Conservation (phyloP, 2,329 filamentous ascomycete species). For the Chrysoporthe austroafricana region DNA sequence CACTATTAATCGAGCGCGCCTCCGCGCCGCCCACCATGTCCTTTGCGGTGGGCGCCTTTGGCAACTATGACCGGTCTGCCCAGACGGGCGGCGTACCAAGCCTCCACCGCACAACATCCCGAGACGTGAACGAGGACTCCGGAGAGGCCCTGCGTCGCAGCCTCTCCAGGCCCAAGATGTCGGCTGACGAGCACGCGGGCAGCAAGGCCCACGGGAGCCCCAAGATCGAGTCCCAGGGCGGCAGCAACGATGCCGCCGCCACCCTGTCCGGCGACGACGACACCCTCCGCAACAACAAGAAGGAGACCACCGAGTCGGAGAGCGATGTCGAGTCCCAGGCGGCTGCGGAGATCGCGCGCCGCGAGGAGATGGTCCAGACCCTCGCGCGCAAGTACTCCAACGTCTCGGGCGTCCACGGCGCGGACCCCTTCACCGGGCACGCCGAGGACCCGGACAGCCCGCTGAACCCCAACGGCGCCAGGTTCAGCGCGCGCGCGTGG, state of each 20-base stretch:
- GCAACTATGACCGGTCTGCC: slow-evolving; percentile 54
- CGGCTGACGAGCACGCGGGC: slow-evolving; percentile 27
- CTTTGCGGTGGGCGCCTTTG: slow-evolving; percentile 45
- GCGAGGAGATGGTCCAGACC: slow-evolving; percentile 57
- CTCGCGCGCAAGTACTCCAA: slow-evolving; percentile 60
- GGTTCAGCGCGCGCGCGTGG: slow-evolving; percentile 62
- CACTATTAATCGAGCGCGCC: not conserved
- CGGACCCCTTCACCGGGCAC: slow-evolving; percentile 53
- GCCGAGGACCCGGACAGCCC: slow-evolving; percentile 45
- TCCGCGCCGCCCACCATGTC: slow-evolving; percentile 41
- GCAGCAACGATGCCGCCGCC: slow-evolving; percentile 19
- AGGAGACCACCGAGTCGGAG: slow-evolving; percentile 33
- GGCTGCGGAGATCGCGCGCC: slow-evolving; percentile 46
- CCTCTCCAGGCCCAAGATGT: not conserved
- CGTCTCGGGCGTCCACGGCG: slow-evolving; percentile 36
- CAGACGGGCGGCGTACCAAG: slow-evolving; percentile 46
- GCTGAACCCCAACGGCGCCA: slow-evolving; percentile 51
- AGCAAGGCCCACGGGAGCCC: slow-evolving; percentile 17
- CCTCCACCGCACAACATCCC: slow-evolving; percentile 31
- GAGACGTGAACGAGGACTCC: slow-evolving; percentile 34
- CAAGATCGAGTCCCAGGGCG: slow-evolving; percentile 17
- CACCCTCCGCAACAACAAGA: slow-evolving; percentile 33
- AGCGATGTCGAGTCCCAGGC: slow-evolving; percentile 42
- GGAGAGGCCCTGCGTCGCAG: not conserved
- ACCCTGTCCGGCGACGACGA: slow-evolving; percentile 34